These are phyloP conservation scores for Kitagawia praeruptora DNA, from an alignment of 129 eudicot genomes.

Conservation along the genomic window DNA sequence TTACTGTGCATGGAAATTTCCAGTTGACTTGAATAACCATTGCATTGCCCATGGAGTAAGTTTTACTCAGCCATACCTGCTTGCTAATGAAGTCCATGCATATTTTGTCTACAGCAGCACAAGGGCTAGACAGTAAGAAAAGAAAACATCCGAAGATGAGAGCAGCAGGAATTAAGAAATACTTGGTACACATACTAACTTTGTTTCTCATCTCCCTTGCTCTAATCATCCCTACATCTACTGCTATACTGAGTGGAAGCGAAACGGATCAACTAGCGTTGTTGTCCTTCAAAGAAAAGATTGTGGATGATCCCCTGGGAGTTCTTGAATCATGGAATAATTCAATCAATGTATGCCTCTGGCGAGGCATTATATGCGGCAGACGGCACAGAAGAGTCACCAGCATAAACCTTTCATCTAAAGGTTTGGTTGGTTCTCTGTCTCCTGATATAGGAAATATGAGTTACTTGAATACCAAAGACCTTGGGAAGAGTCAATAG, in stretches of 20 bases:
- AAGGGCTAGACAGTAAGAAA: too few species aligned
- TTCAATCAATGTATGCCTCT: not conserved
- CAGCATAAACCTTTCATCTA: not conserved
- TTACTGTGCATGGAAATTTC: too few species aligned
- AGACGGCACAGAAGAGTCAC: not conserved
- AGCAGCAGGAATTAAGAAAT: not conserved
- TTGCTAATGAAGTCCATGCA: too few species aligned
- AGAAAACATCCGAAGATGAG: not conserved
- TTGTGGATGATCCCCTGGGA: not conserved
- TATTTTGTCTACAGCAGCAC: too few species aligned
- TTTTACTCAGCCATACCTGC: too few species aligned
- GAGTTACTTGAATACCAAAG: not conserved
- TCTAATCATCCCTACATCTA: not conserved
- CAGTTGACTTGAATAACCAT: too few species aligned
- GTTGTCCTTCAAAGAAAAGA: not conserved
- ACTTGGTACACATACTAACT: not conserved
- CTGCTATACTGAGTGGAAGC: not conserved
- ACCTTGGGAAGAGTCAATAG: not conserved
- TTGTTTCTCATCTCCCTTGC: not conserved
- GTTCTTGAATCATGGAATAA: not conserved
- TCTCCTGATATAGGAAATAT: conserved; percentile 11
- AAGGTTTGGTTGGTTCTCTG: not conserved
- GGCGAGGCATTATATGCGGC: conserved; percentile 9
- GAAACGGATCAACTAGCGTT: conserved; percentile 1
- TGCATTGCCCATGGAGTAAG: too few species aligned